Percentiles rank a stretch among this genome's conserved stretches.
phyloP scores from a whole-genome alignment of 1,284 basidiomycete genomes.

The Pyrrhoderma noxium region DNA sequence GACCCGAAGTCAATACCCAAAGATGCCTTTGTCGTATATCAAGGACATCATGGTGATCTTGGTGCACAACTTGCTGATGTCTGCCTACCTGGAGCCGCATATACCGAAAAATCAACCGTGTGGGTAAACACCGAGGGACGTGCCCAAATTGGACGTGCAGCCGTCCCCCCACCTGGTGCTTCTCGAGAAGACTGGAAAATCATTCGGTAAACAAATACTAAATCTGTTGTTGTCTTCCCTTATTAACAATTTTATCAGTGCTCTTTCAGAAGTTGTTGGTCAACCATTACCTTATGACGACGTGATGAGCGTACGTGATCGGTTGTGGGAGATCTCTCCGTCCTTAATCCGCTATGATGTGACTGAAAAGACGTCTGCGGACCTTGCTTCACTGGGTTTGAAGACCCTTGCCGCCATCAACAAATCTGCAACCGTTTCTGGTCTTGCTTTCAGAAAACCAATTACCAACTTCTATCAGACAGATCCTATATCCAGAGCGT shows the following conservation, averaged over 20 bases:
- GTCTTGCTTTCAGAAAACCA: conserved; percentile 68
- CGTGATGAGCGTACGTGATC: conserved; percentile 78
- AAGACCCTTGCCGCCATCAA: conserved; percentile 49
- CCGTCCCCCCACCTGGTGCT: conserved; percentile 92
- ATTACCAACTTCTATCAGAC: conserved; percentile 96
- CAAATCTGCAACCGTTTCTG: conserved; percentile 49
- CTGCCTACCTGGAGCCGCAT: conserved; percentile 87
- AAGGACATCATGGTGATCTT: conserved; percentile 97
- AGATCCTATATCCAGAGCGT: conserved; percentile 82
- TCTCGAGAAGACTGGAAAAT: conserved; percentile 99
- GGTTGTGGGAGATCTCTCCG: conserved; percentile 97
- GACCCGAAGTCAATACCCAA: conserved; percentile 86
- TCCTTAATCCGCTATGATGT: conserved; percentile 84
- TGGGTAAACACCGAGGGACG: conserved; percentile 99
- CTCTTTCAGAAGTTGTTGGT: conserved; percentile 85
- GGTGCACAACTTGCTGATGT: conserved; percentile 97
- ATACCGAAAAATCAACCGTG: conserved; percentile 92
- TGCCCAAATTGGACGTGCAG: conserved; percentile 84
- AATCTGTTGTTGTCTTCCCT: not conserved
- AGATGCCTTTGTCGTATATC: conserved; percentile 97
- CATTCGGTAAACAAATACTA: conserved; percentile 54
- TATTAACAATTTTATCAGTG: conserved; percentile 41
- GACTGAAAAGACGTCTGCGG: conserved; percentile 71
- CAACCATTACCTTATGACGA: conserved; percentile 87
- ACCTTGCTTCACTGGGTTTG: conserved; percentile 67